Percentiles rank a stretch among this genome's conserved stretches.
Evolutionary conservation across 2,329 filamentous ascomycete species (phyloP).

Genomic region (Dothidotthia symphoricarpi): DNA sequence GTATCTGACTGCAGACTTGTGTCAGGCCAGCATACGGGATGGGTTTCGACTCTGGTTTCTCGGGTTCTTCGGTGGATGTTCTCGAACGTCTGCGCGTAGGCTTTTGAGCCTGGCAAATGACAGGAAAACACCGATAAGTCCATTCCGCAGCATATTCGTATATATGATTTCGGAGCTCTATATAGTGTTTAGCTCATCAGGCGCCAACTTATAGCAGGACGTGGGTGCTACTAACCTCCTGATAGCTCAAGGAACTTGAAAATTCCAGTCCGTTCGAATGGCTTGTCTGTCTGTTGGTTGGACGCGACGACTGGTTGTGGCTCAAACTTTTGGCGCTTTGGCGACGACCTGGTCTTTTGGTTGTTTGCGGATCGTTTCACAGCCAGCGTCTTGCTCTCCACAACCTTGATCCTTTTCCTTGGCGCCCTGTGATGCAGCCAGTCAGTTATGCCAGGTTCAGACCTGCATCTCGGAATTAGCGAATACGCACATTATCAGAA

Average conservation of each 20-base stretch:
- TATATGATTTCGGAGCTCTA: constrained; percentile 29
- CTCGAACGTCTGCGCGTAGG: too few species aligned
- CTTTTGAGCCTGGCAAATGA: constrained; percentile 3
- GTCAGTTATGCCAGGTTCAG: too few species aligned
- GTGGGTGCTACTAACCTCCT: constrained; percentile 12
- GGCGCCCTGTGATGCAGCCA: constrained; percentile 7
- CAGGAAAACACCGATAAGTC: constrained; percentile 15
- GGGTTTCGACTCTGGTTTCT: background rate
- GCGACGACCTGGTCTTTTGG: background rate
- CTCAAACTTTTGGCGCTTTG: constrained; percentile 9
- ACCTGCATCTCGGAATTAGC: too few species aligned
- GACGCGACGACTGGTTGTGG: too few species aligned
- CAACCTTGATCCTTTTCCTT: constrained; percentile 1
- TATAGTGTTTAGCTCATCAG: constrained; percentile 3
- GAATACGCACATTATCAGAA: background rate
- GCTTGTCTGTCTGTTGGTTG: too few species aligned
- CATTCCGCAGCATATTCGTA: constrained; percentile 18
- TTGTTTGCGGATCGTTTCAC: constrained; percentile 4
- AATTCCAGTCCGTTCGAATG: background rate
- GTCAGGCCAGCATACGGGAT: constrained; percentile 23
- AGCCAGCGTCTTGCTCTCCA: background rate
- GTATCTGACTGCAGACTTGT: constrained; percentile 21
- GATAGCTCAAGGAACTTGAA: constrained; percentile 27
- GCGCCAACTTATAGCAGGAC: background rate
- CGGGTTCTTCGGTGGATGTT: too few species aligned